phyloP scores from a whole-genome alignment of 1,139 yeast genomes.

The Martiniozyma asiatica region DNA sequence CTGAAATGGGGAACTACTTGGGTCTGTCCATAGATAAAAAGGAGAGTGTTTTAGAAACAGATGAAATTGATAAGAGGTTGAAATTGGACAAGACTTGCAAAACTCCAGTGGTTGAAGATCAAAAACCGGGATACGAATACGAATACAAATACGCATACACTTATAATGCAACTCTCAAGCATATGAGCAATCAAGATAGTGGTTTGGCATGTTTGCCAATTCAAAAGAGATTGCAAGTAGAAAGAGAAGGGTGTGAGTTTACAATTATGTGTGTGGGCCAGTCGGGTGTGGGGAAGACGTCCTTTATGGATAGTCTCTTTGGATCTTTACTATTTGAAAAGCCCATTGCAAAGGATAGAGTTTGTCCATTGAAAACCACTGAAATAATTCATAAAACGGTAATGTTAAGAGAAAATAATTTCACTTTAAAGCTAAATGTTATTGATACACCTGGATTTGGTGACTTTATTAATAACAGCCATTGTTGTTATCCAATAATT shows the following conservation, averaged over 20 bases:
- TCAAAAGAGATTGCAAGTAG: slow-evolving; percentile 17
- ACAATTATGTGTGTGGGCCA: slow-evolving; percentile 35
- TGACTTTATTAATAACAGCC: slow-evolving; percentile 74
- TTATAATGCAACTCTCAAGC: slow-evolving; percentile 16
- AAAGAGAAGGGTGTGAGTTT: slow-evolving; percentile 27
- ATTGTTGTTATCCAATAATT: slow-evolving; percentile 88
- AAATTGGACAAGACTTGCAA: too few relatives aligned
- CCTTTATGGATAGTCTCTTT: slow-evolving; percentile 35
- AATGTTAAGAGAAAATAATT: slow-evolving; percentile 64
- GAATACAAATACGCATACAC: too few relatives aligned
- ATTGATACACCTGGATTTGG: slow-evolving; percentile 95
- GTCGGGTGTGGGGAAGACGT: slow-evolving; percentile 31
- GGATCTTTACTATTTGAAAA: slow-evolving; percentile 15
- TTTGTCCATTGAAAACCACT: slow-evolving; percentile 27
- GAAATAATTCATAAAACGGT: slow-evolving; percentile 28
- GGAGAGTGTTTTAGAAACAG: too few relatives aligned
- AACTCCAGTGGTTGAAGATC: too few relatives aligned
- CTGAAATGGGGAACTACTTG: too few relatives aligned
- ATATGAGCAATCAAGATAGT: slow-evolving; percentile 14
- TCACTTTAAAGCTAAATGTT: slow-evolving; percentile 66
- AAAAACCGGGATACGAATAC: too few relatives aligned
- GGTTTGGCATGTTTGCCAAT: slow-evolving; percentile 21
- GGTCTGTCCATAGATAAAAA: too few relatives aligned
- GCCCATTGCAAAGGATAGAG: too few relatives aligned
- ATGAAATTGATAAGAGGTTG: too few relatives aligned